Conservation (phyloP, 1,284 basidiomycete species). For the Inonotus obliquus region DNA sequence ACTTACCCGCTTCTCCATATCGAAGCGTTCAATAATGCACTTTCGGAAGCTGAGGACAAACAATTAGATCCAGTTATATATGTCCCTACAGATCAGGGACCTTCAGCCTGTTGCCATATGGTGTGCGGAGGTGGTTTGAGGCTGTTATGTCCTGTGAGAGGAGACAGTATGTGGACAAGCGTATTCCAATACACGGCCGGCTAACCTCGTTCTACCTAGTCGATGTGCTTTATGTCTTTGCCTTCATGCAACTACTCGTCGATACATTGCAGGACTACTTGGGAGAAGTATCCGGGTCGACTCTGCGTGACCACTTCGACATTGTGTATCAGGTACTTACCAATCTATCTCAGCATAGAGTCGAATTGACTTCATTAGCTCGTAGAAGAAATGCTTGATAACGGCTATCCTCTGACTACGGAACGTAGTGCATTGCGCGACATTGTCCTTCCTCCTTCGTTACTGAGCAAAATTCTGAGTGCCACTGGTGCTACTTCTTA, state of each 20-base stretch:
- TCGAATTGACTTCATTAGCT: conserved; percentile 48
- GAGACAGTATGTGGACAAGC: conserved; percentile 53
- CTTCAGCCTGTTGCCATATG: conserved; percentile 79
- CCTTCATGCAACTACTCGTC: conserved; percentile 83
- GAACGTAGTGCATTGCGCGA: conserved; percentile 89
- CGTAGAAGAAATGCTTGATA: conserved; percentile 92
- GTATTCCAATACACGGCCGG: conserved; percentile 2
- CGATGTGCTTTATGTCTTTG: conserved; percentile 86
- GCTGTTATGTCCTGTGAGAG: conserved; percentile 77
- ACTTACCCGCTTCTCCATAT: conserved; percentile 84
- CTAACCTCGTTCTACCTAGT: conserved; percentile 40
- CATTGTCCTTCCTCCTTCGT: conserved; percentile 84
- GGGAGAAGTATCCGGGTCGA: conserved; percentile 64
- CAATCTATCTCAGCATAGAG: background rate
- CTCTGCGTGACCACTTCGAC: conserved; percentile 91
- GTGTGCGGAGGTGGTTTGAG: conserved; percentile 68
- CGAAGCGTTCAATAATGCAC: conserved; percentile 76
- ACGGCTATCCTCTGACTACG: conserved; percentile 93
- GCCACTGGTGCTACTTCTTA: conserved; percentile 51
- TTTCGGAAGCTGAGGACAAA: conserved; percentile 40
- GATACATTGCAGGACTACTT: conserved; percentile 87
- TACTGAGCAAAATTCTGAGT: conserved; percentile 73
- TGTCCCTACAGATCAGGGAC: conserved; percentile 46
- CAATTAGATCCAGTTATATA: conserved; percentile 71
- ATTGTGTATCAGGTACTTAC: conserved; percentile 84